phyloP scores from a whole-genome alignment of 106 monocot species.

The Xerophyta viscosa region DNA sequence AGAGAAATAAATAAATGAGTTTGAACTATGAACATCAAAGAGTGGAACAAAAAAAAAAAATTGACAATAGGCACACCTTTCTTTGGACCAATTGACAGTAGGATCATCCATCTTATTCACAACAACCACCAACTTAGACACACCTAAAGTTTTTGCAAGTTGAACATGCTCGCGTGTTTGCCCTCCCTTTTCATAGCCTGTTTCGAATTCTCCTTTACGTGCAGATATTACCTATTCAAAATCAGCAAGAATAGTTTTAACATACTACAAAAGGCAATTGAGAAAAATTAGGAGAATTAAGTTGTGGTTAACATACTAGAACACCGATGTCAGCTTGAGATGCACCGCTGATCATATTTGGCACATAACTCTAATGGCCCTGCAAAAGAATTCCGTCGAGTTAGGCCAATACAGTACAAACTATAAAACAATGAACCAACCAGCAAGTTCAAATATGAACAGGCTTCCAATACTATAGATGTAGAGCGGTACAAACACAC shows the following conservation, averaged over 20 bases:
- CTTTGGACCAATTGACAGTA: constrained; percentile 89
- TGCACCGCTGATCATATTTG: constrained; percentile 99
- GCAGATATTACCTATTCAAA: constrained; percentile 99
- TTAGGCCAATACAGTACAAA: too few species aligned
- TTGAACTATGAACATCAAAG: neutral
- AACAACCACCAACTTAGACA: constrained; percentile 85
- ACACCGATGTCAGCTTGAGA: constrained; percentile 99
- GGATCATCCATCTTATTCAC: constrained; percentile 98
- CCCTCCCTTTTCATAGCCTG: constrained; percentile 95
- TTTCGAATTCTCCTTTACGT: constrained; percentile 98
- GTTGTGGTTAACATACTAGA: constrained; percentile 38
- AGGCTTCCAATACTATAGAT: too few species aligned
- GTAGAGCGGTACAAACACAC: too few species aligned
- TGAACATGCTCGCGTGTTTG: constrained; percentile 93
- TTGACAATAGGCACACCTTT: constrained; percentile 39
- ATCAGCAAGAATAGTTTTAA: too few species aligned
- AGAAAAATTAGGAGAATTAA: constrained; percentile 1
- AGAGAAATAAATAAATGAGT: too few species aligned
- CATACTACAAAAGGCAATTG: too few species aligned
- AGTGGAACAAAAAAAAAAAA: neutral
- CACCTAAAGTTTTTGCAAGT: constrained; percentile 93
- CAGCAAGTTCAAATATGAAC: too few species aligned
- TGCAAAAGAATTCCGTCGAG: constrained; percentile 8
- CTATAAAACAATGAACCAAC: too few species aligned
- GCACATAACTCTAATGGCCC: constrained; percentile 99